phyloP scores from a whole-genome alignment of 306 rosid genomes.

The Cajanus cajan region DNA sequence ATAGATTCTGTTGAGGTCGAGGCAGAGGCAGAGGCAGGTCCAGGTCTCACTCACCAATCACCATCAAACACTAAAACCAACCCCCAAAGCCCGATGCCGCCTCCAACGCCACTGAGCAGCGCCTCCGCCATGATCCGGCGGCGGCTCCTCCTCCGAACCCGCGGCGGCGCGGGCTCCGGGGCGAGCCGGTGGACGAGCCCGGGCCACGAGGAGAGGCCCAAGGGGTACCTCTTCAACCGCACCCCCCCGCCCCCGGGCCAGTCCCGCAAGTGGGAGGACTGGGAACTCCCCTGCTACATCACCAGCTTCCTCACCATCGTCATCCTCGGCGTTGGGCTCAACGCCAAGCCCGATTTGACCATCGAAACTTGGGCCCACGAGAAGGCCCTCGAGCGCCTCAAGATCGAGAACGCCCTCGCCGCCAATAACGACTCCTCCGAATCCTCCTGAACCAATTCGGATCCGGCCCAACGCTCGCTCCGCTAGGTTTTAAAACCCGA shows the following conservation, averaged over 20 bases:
- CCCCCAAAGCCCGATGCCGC: conserved; percentile 29
- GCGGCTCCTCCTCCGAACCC: conserved; percentile 66
- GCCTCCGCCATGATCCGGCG: conserved; percentile 77
- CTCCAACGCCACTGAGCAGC: conserved; percentile 47
- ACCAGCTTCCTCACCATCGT: conserved; percentile 97
- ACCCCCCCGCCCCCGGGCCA: conserved; percentile 75
- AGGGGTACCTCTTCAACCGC: conserved; percentile 78
- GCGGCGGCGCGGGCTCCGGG: conserved; percentile 63
- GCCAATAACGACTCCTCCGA: conserved; percentile 37
- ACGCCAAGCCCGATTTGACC: conserved; percentile 97
- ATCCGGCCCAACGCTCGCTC: background rate
- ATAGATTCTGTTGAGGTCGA: no score
- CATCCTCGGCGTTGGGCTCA: conserved; percentile 97
- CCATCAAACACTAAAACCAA: background rate
- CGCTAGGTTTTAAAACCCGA: background rate
- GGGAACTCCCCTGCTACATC: conserved; percentile 98
- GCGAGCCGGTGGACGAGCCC: conserved; percentile 79
- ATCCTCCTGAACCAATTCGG: conserved; percentile 12
- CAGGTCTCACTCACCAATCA: background rate
- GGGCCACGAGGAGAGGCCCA: conserved; percentile 86
- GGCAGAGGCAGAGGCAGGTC: no score
- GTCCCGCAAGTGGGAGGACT: conserved; percentile 95
- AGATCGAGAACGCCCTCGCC: conserved; percentile 48
- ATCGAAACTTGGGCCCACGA: conserved; percentile 99
- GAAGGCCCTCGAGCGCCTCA: conserved; percentile 94